Evolutionary conservation across 1,284 basidiomycete species (phyloP), one percentile per base, ranked within the genome.

Genomic region (Mycena citricolor): DNA sequence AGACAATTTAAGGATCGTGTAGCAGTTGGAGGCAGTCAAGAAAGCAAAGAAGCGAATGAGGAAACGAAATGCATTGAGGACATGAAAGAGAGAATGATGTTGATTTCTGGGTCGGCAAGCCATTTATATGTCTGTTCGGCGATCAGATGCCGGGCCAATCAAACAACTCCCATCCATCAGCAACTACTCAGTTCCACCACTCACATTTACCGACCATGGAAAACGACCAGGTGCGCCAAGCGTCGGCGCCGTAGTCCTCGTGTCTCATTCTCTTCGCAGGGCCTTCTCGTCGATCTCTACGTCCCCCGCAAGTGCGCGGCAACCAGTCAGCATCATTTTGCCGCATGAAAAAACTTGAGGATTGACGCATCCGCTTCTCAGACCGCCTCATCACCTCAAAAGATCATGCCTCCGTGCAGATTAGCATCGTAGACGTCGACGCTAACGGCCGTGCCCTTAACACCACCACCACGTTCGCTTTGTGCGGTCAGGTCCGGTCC

Each of bases 251-350:
- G n/a, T n/a, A n/a, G n/a, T n/a, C 17, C 25, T 29, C 22, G 5
- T 21, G 26, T 32, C 25, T 44, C 29, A n/a, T n/a, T n/a, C n/a
- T 47, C 7, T 4, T 24, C 52, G 3, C 55, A 97, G 91, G 94
- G 95, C 77, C 80, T 92, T 69, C 94, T 99, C 69, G 95, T 99
- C 67, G 95, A 99, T 81, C 93, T 99, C 73, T 99, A 99, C 81
- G 94, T 99, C 68, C 95, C 95, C 69, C 92, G 95, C 80, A 98
- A 99, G 76, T 99, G 97, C 74, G 82, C 91, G 69, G 91, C 93
- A 52, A 97, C 91, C 60, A 93, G 90, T 94, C 65, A 65, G 88
- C 80, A 32, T 52, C 42, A 37, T 29, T 47, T 30, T 29, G 19
- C 43, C 13, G 30, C 44, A 37, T 30, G 45, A 32, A 49, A 16